Base-by-base conservation (phyloP, 169 alveolate species). In the Neospora caninum region DNA sequence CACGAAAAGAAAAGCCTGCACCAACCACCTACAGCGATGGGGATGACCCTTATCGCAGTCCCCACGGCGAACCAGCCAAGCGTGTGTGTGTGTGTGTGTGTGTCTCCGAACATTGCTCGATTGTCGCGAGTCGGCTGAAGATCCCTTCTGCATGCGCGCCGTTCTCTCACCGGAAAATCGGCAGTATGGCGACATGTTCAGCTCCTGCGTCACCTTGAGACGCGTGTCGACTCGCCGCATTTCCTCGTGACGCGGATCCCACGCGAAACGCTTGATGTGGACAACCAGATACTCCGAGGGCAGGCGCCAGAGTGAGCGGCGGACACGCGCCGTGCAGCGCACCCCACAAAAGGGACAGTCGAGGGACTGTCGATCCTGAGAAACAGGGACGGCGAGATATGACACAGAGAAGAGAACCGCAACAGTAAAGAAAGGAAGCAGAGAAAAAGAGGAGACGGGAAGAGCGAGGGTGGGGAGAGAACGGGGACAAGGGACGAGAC, bases 231-330 rank as follows among this genome's bases (percentile, higher is more conserved):
- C 31, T 34, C 94, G 45, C 29, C 43, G n/a, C 58, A 73, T n/a
- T 4, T 18, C 29, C 69, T 41, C 91, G 39, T 22, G 29, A 4
- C 78, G 49, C 27, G 39, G 27, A 78, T 73, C 80, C 94, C 94
- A 92, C 31, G 88, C 39, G 69, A 92, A 92, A 34, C 94, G 94
- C 80, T 92, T 92, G n/a, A 92, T 41, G 36, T 92, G 92, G 16
- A 92, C 25, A 10, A 92, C 92, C 25, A 92, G 43, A 45, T 92
- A 92, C 42, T 92, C 92, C 9, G 92, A 78, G 16, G 94, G 94
- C 54, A 92, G 80, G 49, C 94, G 89, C 70, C 73, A 92, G n/a
- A 92, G 83, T 0, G 41, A 22, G 27, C 49, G 83, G 39, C 80
- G 94, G 31, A 92, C 45, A 7, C n/a, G 70, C 29, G 94, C 54